Evolutionary conservation across 352 stramenopile genomes (phyloP), one percentile per base, ranked within the genome.

Genomic region (Globisporangium orthogonon): DNA sequence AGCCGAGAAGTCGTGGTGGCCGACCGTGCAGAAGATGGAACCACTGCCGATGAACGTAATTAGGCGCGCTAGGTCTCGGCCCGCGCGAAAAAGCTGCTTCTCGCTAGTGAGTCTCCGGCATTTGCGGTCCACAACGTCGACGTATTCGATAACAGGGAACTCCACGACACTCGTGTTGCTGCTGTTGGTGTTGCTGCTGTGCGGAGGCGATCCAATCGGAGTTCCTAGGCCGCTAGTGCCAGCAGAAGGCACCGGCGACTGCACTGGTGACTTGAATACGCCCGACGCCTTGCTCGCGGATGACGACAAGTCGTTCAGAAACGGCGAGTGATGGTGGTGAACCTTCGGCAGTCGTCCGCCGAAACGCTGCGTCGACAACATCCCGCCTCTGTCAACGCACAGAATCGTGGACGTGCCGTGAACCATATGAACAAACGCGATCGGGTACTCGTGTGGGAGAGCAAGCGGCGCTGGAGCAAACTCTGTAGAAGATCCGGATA

Each of bases 1-100:
- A 28, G 81, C 83, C 0, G 83, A 91, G 33, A 80, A 90, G 33
- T 92, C 83, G 61, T 89, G 72, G 58, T 92, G 74, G 0, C 79
- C 83, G 1, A 83, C 75, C 1, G 82, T 84, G 54, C 78, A 89
- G 30, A 86, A 67, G 33, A 88, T 65, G 29, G 80, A 66, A 0
- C 81, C 77, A 1, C 44, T 52, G 55, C 86, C 76, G 41, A 92
- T 51, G 60, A 89, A 83, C 33, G 71, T 71, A 11, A 91, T 50
- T 9, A 29, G 52, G 31, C 60, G 63, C 2, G 66, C 65, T 52
- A 71, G 28, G 23, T 23, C 31, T 14, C 51, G 59, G 7, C 59
- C 41, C 0, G 30, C 17, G 7, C 61, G 56, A 3, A 78, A 46
- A 6, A 83, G 60, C 5, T 76, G 67, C 52, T 74, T 76, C 11